Evolutionary conservation across 2,329 filamentous ascomycete species (phyloP), one percentile per base, ranked within the genome.

Genomic region (Trichophyton mentagrophytes): DNA sequence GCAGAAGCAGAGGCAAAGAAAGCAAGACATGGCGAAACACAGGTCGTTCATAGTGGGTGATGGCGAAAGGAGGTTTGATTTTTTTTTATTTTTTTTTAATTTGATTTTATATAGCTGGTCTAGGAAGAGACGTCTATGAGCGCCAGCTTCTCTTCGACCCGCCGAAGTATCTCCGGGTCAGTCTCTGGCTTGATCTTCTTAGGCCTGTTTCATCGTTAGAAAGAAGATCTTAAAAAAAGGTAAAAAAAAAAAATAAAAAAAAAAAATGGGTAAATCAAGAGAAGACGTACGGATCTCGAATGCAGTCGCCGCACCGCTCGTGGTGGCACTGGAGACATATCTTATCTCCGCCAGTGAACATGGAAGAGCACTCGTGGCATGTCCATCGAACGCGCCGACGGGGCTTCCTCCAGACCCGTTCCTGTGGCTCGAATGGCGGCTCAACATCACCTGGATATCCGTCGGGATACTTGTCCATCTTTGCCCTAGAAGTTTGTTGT

Each of bases 401-500:
- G 3, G 72, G 67, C 51, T 71, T 74, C 60, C 68, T 73, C 66
- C 66, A 75, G 13, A 70, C 70, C n/a, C 74, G 69, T 58, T 73
- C 66, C 3, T 69, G 71, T 5, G 64, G 64, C 56, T 72, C 72
- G 13, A 59, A 46, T 2, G 71, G 69, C 8, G 72, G 72, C 27
- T 76, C 72, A 17, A 61, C 73, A 62, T 78, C 76, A 6, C 74
- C 76, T 38, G 76, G 73, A 64, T 77, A 78, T 8, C 75, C 76
- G 64, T 76, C 69, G 0, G 75, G 73, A 61, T 77, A 74, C 65
- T 77, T 78, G 42, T 74, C 60, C 3, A 69, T 67, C 62, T 77
- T 77, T 30, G 72, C 64, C 51, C 73, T 76, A 59, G 38, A 40
- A 58, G 13, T 5, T 4, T 1, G 22, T 9, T 55, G 13, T 55